Evolutionary conservation across 1,284 basidiomycete species (phyloP), one percentile per base, ranked within the genome.

Genomic region (Sphaerobolus stellatus): DNA sequence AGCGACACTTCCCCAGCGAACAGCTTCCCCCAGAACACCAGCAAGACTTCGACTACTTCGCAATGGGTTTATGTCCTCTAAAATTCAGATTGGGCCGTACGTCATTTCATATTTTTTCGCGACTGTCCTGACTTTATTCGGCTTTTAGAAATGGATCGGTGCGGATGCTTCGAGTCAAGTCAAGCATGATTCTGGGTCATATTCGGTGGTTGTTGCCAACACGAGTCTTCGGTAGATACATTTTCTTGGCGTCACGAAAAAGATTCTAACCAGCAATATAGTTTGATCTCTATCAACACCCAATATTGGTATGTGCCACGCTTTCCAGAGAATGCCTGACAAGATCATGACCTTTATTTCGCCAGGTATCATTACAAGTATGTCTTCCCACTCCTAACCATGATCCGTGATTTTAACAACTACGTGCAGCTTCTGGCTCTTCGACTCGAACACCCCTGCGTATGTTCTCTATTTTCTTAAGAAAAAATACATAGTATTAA

Each of bases 221-320:
- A 77, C 73, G 43, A 73, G 73, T 27, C 64, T 81, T 36, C 68
- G 75, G 76, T 77, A n/a, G n/a, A n/a, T n/a, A n/a, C n/a, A n/a
- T n/a, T n/a, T n/a, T n/a, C n/a, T n/a, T n/a, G n/a, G n/a, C n/a
- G n/a, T n/a, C n/a, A 59, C n/a, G n/a, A n/a, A n/a, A n/a, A n/a
- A 16, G 58, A 50, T n/a, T n/a, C 5, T 14, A 8, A 13, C 36
- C 25, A 20, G 20, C 18, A 9, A 22, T 18, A 18, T 20, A 79
- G 78, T 11, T 74, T 84, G 38, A 76, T 84, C 33, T 79, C 80
- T 1, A 57, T 83, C 54, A 84, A 84, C 56, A 80, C 79, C 4
- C 74, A 79, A 20, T 83, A 79, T 55, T 82, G 81, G 79, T 82
- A 80, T 80, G 79, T 75, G 58, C 50, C 68, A 50, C n/a, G n/a